Base-by-base conservation (phyloP, 2,329 filamentous ascomycete species). In the Colletotrichum sidae region DNA sequence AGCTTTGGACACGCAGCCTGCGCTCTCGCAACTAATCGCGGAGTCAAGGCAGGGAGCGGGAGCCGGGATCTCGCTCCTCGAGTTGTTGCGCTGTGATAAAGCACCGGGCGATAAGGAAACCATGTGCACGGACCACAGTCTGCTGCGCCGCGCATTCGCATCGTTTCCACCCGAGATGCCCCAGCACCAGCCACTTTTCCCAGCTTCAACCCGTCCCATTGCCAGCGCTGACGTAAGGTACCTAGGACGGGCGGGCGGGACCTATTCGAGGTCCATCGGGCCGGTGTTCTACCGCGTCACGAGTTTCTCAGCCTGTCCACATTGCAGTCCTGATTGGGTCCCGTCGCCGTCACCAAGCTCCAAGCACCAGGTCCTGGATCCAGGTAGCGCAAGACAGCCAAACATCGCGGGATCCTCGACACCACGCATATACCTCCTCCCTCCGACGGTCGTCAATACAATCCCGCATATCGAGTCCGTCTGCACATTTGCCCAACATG, bases 401-500 rank as follows among this genome's bases (percentile, higher is more conserved):
- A 42, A 34, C 54, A 54, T 67, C 54, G 44, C 49, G 60, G 64
- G 59, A 64, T 65, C 60, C 55, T 65, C 65, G 57, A 65, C 53
- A 65, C 25, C 4, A 25, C 55, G 44, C 41, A 54, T 49, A 58
- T 59, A 60, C 67, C 56, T 59, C 60, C 55, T 58, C 65, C 65
- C 57, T 68, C 68, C 58, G 60, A 57, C 69, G 67, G 69, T 69
- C 63, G 63, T 64, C 67, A 67, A 61, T 58, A 69, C 57, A 71
- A 46, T 39, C 65, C 56, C 54, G 45, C 45, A 39, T 51, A 55
- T 53, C 59, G 65, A 69, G 56, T 58, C 41, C 52, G 39, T 52
- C 45, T 35, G 34, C 54, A 45, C 25, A 34, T 47, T 35, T 69
- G 44, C 69, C 55, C 73, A 80, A 53, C 68, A 88, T 88, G 86